These are phyloP conservation scores for Ensete glaucum DNA, from an alignment of 176 grass and related monocot genomes.

Conservation along the genomic window DNA sequence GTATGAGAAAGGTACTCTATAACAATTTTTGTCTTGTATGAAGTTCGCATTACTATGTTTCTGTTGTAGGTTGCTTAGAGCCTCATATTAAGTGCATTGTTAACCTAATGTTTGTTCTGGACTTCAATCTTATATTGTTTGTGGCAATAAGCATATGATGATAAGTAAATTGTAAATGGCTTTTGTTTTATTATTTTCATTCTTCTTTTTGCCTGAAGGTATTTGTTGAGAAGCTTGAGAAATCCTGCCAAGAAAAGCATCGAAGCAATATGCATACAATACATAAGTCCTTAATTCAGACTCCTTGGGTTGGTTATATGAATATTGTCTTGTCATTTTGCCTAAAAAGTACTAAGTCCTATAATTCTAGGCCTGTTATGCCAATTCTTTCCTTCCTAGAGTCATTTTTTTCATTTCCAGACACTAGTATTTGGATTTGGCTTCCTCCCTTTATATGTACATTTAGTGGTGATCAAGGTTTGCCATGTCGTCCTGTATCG, in stretches of 20 bases:
- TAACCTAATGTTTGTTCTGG: not conserved
- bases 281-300: too few species aligned
- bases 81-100: not conserved
- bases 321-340: not conserved
- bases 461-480: too few species aligned
- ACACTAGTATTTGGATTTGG: not conserved
- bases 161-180: not conserved
- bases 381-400: not conserved
- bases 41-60: slow-evolving; percentile 7
- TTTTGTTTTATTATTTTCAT: not conserved
- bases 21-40: not conserved
- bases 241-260: too few species aligned
- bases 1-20: slow-evolving; percentile 47
- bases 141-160: not conserved
- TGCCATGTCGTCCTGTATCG: too few species aligned
- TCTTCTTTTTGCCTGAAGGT: not conserved
- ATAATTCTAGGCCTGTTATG: not conserved
- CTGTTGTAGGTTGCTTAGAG: not conserved
- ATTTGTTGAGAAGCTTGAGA: not conserved
- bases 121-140: not conserved
- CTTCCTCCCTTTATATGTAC: not conserved
- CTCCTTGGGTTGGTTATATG: too few species aligned
- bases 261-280: too few species aligned
- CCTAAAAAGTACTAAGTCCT: not conserved
- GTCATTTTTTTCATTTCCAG: not conserved